A percentile compares a stretch with the other conserved stretches of the same genome.
Evolutionary conservation across 306 rosid species (phyloP).

Genomic region (Crotalaria pallida): DNA sequence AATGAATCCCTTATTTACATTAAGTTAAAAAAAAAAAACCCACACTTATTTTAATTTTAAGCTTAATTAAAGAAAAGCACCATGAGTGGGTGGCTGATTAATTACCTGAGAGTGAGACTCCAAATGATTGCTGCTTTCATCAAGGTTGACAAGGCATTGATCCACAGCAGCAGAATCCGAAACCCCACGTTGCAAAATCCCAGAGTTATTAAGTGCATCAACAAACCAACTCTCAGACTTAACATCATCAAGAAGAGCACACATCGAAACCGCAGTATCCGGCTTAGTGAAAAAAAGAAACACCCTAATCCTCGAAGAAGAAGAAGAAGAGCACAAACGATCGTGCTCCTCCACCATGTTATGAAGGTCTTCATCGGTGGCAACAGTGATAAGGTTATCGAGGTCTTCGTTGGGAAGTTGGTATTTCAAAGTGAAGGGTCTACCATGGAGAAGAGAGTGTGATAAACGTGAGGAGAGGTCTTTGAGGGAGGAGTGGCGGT

Average conservation of each 20-base stretch:
- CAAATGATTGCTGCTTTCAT: slow-evolving; percentile 32
- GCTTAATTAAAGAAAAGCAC: no score
- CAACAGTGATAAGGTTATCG: slow-evolving; percentile 53
- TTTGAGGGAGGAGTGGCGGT: slow-evolving; percentile 47
- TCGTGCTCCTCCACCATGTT: slow-evolving; percentile 79
- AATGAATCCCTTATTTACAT: no score
- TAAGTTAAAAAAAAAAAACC: no score
- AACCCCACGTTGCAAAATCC: slow-evolving; percentile 31
- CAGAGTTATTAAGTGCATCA: slow-evolving; percentile 63
- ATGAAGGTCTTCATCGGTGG: slow-evolving; percentile 69
- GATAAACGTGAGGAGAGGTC: slow-evolving; percentile 57
- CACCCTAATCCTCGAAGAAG: slow-evolving; percentile 39
- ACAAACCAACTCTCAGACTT: slow-evolving; percentile 76
- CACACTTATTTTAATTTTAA: no score
- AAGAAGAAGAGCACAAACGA: slow-evolving; percentile 36
- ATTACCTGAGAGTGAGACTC: no score
- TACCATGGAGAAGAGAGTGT: slow-evolving; percentile 48
- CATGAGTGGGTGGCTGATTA: no score
- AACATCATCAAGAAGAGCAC: slow-evolving; percentile 47
- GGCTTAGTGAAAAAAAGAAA: slow-evolving; percentile 57
- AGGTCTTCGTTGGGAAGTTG: slow-evolving; percentile 73
- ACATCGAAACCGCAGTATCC: slow-evolving; percentile 57
- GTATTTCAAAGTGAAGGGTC: slow-evolving; percentile 66
- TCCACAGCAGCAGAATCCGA: slow-evolving; percentile 61
- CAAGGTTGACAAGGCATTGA: slow-evolving; percentile 39